Evolutionary conservation across 2,329 filamentous ascomycete genomes (phyloP), one percentile per base, ranked within the genome.

Genomic region (Colletotrichum sojae): DNA sequence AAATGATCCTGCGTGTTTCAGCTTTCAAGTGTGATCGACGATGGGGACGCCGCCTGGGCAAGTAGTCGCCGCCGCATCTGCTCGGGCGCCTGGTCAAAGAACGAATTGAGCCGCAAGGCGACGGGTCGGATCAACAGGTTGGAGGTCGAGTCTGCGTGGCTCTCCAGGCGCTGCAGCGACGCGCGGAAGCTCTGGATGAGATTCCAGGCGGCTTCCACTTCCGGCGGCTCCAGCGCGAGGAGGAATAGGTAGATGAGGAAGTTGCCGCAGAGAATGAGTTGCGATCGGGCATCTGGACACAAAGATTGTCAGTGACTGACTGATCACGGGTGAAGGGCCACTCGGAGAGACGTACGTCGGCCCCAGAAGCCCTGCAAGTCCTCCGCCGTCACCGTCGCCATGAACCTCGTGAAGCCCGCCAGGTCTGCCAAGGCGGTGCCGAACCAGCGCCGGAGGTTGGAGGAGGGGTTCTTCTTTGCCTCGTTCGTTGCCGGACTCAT

Each of bases 201-300:
- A n/a, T 75, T 74, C 53, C 81, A 82, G 0, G 81, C 78, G 1
- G 74, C 73, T 22, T 76, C 76, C 4, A 81, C 76, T 55, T 83
- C 77, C 4, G 69, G 66, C 3, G 73, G 73, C 8, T 79, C 77
- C 0, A 81, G 79, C 0, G 83, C 82, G 4, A 84, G 75, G 1
- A 85, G 76, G 55, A 85, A 85, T 0, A 85, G 77, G 67, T 84
- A 84, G 27, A 85, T 83, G 55, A 85, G 76, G 59, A 85, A 85
- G 71, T 85, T 85, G 16, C 83, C 82, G 45, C 81, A 83, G 0
- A 84, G 75, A 4, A 85, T 84, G 0, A 85, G 74, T 63, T 85
- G 83, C 8, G 82, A 83, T 15, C 83, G 79, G 18, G 76, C 76
- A 64, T 79, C 77, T 74, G 63, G 58, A 58, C 12, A 12, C 1